A percentile compares a stretch with the other conserved stretches of the same genome.
phyloP scores from a whole-genome alignment of 352 stramenopile genomes.

The Halophytophthora polymorphica region DNA sequence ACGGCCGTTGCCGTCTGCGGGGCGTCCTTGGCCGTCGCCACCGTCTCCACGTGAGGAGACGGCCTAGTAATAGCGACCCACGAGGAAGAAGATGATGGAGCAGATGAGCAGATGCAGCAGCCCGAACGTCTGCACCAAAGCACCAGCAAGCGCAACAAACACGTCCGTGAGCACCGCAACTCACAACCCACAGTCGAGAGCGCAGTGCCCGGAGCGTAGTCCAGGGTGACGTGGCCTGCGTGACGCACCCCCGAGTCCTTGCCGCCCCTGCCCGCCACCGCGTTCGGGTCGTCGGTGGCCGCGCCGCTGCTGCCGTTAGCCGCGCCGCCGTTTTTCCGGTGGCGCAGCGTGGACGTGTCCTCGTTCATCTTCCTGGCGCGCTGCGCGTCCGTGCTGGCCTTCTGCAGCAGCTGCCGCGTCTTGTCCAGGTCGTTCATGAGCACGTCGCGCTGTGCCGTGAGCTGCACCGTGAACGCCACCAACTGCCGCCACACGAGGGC shows the following conservation, averaged over 20 bases:
- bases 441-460: slow-evolving; percentile 82
- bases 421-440: slow-evolving; percentile 85
- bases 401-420: slow-evolving; percentile 71
- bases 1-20: too few relatives aligned
- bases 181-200: slow-evolving; percentile 1
- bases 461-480: slow-evolving; percentile 85
- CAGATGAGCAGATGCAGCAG: slow-evolving; percentile 83
- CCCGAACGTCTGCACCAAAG: slow-evolving; percentile 48
- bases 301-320: slow-evolving; percentile 5
- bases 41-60: too few relatives aligned
- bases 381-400: slow-evolving; percentile 60
- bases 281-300: slow-evolving; percentile 35
- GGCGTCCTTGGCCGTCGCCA: too few relatives aligned
- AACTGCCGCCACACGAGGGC: slow-evolving; percentile 34
- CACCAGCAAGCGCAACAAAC: slow-evolving; percentile 1
- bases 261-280: slow-evolving; percentile 25
- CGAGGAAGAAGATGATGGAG: slow-evolving; percentile 89
- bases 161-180: slow-evolving; percentile 3
- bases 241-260: slow-evolving; percentile 59
- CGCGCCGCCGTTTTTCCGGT: slow-evolving; percentile 55
- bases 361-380: slow-evolving; percentile 61
- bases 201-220: too few relatives aligned
- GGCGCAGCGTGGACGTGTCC: slow-evolving; percentile 53
- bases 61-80: slow-evolving; percentile 79
- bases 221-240: not conserved